Evolutionary conservation across 2,329 filamentous ascomycete genomes (phyloP).

Genomic region (Nakataea oryzae): DNA sequence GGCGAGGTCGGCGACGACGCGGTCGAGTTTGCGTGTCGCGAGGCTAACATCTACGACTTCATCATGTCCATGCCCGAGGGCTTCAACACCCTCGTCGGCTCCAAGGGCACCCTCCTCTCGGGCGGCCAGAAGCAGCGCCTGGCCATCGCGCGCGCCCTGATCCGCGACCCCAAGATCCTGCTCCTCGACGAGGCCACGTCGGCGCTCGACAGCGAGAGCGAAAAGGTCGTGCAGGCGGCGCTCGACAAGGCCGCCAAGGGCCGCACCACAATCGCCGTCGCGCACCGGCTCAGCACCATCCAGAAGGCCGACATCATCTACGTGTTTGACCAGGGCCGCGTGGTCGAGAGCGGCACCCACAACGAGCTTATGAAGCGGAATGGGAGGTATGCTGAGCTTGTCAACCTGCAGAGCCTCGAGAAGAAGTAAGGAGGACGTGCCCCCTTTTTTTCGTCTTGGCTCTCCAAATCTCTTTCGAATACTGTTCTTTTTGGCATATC

Average conservation of each 20-base stretch:
- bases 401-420: conserved; percentile 69
- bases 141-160: conserved; percentile 81
- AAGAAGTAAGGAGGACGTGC: conserved; percentile 22
- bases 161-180: conserved; percentile 83
- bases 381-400: conserved; percentile 68
- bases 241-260: conserved; percentile 75
- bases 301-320: conserved; percentile 92
- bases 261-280: conserved; percentile 86
- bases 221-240: conserved; percentile 72
- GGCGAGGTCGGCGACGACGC: conserved; percentile 59
- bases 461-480: not conserved
- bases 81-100: conserved; percentile 76
- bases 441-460: not conserved
- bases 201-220: conserved; percentile 65
- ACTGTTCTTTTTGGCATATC: not conserved
- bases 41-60: conserved; percentile 90
- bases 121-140: conserved; percentile 94
- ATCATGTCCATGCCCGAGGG: conserved; percentile 75
- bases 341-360: conserved; percentile 81
- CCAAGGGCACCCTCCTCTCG: conserved; percentile 73
- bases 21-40: conserved; percentile 70
- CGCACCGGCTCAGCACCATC: conserved; percentile 84
- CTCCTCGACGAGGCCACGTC: conserved; percentile 75
- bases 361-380: conserved; percentile 57
- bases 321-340: conserved; percentile 82